Base-by-base conservation (phyloP, 257 asterid genomes). In the Jaltomata sinuosa region DNA sequence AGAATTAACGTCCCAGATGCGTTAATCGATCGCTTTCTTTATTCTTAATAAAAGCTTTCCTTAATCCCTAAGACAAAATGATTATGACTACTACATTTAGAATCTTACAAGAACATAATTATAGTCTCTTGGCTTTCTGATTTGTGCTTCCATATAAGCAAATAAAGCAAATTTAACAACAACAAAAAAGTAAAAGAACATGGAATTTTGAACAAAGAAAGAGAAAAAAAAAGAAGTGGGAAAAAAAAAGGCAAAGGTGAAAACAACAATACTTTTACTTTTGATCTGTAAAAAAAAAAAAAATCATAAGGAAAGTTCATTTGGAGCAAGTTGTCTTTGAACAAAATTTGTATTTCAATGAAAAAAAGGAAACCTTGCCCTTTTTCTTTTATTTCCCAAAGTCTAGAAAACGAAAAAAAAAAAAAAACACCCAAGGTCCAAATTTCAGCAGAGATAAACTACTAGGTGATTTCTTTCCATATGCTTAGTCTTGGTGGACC, bases 241-340 rank as follows among this genome's bases (percentile, higher is more conserved):
- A 40, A 32, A 83, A 54, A 79, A 76, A 83, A 81, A 84, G 61
- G 80, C 68, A 88, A 88, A 88, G 91, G 84, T 61, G 87, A 89
- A 87, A 85, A 89, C 65, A 78, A 81, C 84, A 86, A 45, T 89
- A 88, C 87, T 88, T 88, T 83, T 65, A 42, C 92, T 88, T 91
- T 91, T 69, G 89, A 71, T 84, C 80, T 87, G 85, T 77, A 85
- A 80, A 80, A 53, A 79, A 38, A 0, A 7, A 12, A 12, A 1
- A 10, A 1, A 4, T 40, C 55, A 42, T 0, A 40, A 22, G 36
- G 8, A 72, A 72, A 42, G 57, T 61, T 61, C 34, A 61, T 25
- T 11, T 5, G 18, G 68, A 25, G 16, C 36, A 52, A 11, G 34
- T 61, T 4, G 31, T 14, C 31, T 22, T 32, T 55, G 50, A 67